Base-by-base conservation (phyloP, 2,329 filamentous ascomycete species). In the Trichoderma citrinoviride region DNA sequence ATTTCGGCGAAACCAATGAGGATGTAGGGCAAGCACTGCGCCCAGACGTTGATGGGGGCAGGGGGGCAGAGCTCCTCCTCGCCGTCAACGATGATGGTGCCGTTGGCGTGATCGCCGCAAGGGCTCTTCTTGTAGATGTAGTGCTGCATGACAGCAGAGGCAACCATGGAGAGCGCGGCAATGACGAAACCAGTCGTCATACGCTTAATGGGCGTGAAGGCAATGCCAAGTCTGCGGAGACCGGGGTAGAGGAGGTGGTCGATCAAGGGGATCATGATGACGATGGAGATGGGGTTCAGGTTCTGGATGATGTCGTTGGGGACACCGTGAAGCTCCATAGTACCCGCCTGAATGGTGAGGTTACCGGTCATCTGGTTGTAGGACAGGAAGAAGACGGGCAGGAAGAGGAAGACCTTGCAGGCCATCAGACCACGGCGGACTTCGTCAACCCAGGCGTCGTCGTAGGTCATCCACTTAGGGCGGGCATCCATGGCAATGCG, bases 401-500 rank as follows among this genome's bases (percentile, higher is more conserved):
- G 84, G 80, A 89, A 92, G 67, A 87, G 76, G 76, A 91, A 93
- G 40, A 92, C 89, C 68, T 85, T 82, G 79, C 88, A 91, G 64
- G 89, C 88, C 70, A 84, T 81, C 64, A 90, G 79, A 67, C 89
- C 90, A 76, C 90, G 88, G 60, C 82, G 82, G 55, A 93, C 87
- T 73, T 93, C 89, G 73, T 92, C 90, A 40, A 94, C 90, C 90
- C 90, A 94, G 60, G 86, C 85, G 70, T 94, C 91, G 67, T 94
- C 90, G 70, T 92, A 93, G 0, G 87, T 90, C 88, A 93, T 93
- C 90, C 90, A 93, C 0, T 63, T 46, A 0, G 90, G 90, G 62
- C 87, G 87, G 68, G 81, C 74, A 1, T 75, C 75, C 43, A 82
- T 78, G 10, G 83, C 78, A 6, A 91, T 80, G 41, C 81, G 79